Evolutionary conservation across 1,284 basidiomycete species (phyloP).

Genomic region (Ganoderma boninense): DNA sequence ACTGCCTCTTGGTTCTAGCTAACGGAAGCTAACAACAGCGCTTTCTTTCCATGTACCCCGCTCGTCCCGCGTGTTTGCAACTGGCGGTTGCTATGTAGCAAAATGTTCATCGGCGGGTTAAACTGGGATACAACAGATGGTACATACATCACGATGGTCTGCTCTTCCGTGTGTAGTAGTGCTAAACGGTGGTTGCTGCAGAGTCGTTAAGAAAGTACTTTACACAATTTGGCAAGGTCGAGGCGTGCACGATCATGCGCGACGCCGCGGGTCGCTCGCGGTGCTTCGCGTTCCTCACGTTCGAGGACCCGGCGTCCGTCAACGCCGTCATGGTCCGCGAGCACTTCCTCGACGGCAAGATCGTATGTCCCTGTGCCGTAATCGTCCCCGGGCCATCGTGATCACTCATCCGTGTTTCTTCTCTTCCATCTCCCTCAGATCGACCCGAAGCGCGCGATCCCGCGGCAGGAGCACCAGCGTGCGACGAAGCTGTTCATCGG

Average conservation of each 20-base stretch:
- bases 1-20: slow-evolving; percentile 69
- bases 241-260: slow-evolving; percentile 95
- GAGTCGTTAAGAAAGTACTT: slow-evolving; percentile 79
- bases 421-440: slow-evolving; percentile 65
- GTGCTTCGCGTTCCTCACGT: slow-evolving; percentile 96
- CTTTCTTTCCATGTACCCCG: slow-evolving; percentile 45
- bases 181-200: slow-evolving; percentile 46
- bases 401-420: slow-evolving; percentile 17
- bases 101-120: slow-evolving; percentile 98
- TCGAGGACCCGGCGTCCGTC: slow-evolving; percentile 84
- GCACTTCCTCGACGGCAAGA: slow-evolving; percentile 92
- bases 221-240: slow-evolving; percentile 82
- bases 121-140: slow-evolving; percentile 99
- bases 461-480: slow-evolving; percentile 91
- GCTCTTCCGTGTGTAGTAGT: slow-evolving; percentile 32
- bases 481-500: slow-evolving; percentile 97
- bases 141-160: slow-evolving; percentile 53
- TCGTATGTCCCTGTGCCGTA: slow-evolving; percentile 89
- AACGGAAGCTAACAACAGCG: slow-evolving; percentile 81
- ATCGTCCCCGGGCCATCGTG: slow-evolving; percentile 17
- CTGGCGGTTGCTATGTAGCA: slow-evolving; percentile 63
- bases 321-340: slow-evolving; percentile 85
- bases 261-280: slow-evolving; percentile 90
- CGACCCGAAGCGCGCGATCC: slow-evolving; percentile 98
- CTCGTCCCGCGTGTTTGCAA: slow-evolving; percentile 29